Evolutionary conservation across 371 early-diverging fungal species (phyloP), one percentile per base, ranked within the genome.

Genomic region (Dinochytrium kinnereticum): DNA sequence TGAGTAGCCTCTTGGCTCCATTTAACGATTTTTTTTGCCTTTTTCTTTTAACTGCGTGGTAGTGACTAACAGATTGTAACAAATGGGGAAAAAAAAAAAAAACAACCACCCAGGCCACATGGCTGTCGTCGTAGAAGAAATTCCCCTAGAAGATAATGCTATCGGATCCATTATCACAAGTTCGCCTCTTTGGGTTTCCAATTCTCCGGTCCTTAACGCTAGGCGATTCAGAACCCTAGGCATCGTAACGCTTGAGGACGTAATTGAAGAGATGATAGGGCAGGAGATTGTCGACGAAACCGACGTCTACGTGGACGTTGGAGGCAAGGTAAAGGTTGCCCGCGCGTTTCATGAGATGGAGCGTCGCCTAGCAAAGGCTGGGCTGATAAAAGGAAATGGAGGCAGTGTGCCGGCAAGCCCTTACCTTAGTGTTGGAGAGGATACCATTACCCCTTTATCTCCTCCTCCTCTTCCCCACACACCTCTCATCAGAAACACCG

Each of bases 251-350:
- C 82, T 97, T 37, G 98, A 98, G 77, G 98, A 98, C 79, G 95
- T 98, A 15, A 94, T 98, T 74, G 98, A 98, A 81, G 98, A 97
- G 82, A 82, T 97, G n/a, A 91, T 98, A 78, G 93, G 93, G 17
- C 77, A 90, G 83, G 95, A 96, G 81, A 96, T 96, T 83, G 90
- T 96, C 49, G 96, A 96, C 78, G 98, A 96, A 66, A 82, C 96
- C 0, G 96, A 97, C 80, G 94, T 92, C 37, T 96, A 94, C 81
- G 88, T 96, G 24, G 96, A 97, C 65, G 83, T 89, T 65, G 78
- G 79, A 49, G 76, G 78, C 30, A 82, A 84, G 55, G 78, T 88
- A 66, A 84, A 78, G 70, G 88, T 88, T 13, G 84, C 80, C 13
- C 71, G 86, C 1, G 73, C 73, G 1, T 66, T 76, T 57, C 71